These are phyloP conservation scores for Solioccasus polychromus DNA, from an alignment of 768 basidiomycete species.

Conservation along the genomic window DNA sequence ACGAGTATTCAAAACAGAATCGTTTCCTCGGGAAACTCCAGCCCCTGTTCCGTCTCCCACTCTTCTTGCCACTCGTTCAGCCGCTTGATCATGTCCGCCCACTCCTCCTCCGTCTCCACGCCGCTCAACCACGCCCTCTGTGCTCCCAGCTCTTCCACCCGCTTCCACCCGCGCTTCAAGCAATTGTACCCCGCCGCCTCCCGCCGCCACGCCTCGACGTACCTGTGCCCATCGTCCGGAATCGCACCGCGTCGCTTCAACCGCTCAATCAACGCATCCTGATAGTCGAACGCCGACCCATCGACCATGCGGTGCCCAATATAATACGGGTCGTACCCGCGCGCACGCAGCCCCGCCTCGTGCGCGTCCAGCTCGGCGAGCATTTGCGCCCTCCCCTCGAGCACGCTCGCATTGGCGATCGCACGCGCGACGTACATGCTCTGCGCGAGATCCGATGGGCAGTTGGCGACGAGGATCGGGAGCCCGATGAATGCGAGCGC, in stretches of 20 bases:
- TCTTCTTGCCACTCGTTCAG: slow-evolving; percentile 48
- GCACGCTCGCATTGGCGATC: slow-evolving; percentile 40
- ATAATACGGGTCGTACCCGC: slow-evolving; percentile 47
- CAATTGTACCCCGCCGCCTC: slow-evolving; percentile 31
- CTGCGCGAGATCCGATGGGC: slow-evolving; percentile 50
- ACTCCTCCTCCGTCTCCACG: slow-evolving; percentile 50
- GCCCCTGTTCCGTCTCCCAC: slow-evolving; percentile 43
- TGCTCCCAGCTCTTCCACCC: slow-evolving; percentile 41
- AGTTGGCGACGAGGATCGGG: slow-evolving; percentile 46
- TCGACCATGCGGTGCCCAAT: slow-evolving; percentile 46
- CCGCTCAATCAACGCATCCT: slow-evolving; percentile 29
- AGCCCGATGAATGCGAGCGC: slow-evolving; percentile 57
- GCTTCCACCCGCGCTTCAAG: slow-evolving; percentile 42
- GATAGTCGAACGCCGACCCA: slow-evolving; percentile 37
- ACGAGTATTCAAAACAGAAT: slow-evolving; percentile 4
- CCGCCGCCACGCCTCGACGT: slow-evolving; percentile 50
- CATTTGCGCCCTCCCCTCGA: slow-evolving; percentile 40
- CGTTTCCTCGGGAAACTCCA: slow-evolving; percentile 9
- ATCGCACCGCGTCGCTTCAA: slow-evolving; percentile 29
- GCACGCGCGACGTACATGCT: slow-evolving; percentile 44
- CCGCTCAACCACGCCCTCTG: slow-evolving; percentile 44
- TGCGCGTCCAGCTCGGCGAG: slow-evolving; percentile 38
- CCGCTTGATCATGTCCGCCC: slow-evolving; percentile 47
- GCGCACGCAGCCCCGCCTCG: slow-evolving; percentile 39
- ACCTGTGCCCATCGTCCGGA: slow-evolving; percentile 41